Base-by-base conservation (phyloP, 1,139 yeast genomes). In the Keqinozyma sinolaborantium region DNA sequence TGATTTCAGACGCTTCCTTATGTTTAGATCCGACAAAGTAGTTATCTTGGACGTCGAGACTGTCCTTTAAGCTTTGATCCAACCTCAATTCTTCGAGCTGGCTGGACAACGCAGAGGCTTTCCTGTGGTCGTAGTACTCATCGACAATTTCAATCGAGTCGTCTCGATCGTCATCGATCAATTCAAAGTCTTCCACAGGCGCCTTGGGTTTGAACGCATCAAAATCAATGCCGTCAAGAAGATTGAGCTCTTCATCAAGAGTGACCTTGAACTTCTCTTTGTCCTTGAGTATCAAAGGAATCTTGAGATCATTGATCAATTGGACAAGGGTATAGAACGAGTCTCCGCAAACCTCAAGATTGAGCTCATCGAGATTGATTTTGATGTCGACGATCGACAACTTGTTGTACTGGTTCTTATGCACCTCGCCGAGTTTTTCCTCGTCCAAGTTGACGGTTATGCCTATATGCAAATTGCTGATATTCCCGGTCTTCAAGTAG, bases 341-440 rank as follows among this genome's bases (percentile, higher is more conserved):
- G 53, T 90, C 97, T 1, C 96, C 92, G 59, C 96, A 88, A 2
- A 87, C 47, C 24, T 81, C 80, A 1, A 83, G 31, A 16, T 64
- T 68, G 14, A 74, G 49, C 10, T 66, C 62, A 33, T 78, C 84
- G 10, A 76, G 49, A 29, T 68, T 67, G 10, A 80, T 49, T 31
- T 67, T 70, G 20, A 79, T 34, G 30, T 72, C 75, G 4, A 73
- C 32, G 6, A 56, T 33, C 1, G 73, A 47, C 28, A 53, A 26
- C 23, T 40, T 41, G 27, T 43, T 36, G 26, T 44, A 44, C 8
- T 30, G 24, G 23, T 43, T 44, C 13, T 24, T 36, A 13, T 25
- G 25, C 18, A 25, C 25, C 15, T 30, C 30, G 7, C 31, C 5
- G 10, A 42, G 26, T 16, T 31, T 32, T 1, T 15, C 24, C 24